Base-by-base conservation (phyloP, 768 basidiomycete species). In the Naganishia antarctica region DNA sequence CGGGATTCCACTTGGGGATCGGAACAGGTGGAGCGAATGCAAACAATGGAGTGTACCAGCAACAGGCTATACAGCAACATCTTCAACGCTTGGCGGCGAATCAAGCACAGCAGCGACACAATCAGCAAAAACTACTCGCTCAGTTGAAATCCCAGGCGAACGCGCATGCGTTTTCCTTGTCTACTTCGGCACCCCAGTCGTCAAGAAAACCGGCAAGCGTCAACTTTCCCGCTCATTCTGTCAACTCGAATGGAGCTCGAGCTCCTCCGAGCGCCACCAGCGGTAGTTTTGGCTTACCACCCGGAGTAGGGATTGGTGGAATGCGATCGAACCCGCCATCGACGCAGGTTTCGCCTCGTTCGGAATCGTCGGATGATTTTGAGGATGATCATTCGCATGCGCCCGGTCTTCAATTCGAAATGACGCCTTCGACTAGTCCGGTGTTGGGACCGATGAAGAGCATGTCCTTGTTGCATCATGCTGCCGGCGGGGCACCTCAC, bases 391-490 rank as follows among this genome's bases (percentile, higher is more conserved):
- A 49, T 66, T 66, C 66, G 32, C 50, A 34, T 21, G 48, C 44
- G 18, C 47, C 49, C n/a, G 59, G 29, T 45, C 64, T 64, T 43
- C 66, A 66, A 7, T 69, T 71, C 58, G 74, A 73, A 25, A 69
- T 75, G 41, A 70, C 73, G 7, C 72, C 72, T 23, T 69, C 74
- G 29, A 76, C 77, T 0, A 74, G 72, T 37, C 79, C 79, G n/a
- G 78, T 79, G 7, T 64, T 80, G 6, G 73, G 74, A 4, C 71
- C 78, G 12, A 70, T 79, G 70, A 67, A 74, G 61, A 71, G 70
- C 57, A 76, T 80, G 75, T 68, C 68, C 9, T 68, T 75, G 44
- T 74, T 71, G 65, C 71, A 65, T 15, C 51, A 46, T 32, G 40
- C 11, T 47, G 21, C 26, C 0, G 49, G 37, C 31, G 49, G 43